Conservation (phyloP, 139 green algal species). For the Tetradesmus lagerheimii region DNA sequence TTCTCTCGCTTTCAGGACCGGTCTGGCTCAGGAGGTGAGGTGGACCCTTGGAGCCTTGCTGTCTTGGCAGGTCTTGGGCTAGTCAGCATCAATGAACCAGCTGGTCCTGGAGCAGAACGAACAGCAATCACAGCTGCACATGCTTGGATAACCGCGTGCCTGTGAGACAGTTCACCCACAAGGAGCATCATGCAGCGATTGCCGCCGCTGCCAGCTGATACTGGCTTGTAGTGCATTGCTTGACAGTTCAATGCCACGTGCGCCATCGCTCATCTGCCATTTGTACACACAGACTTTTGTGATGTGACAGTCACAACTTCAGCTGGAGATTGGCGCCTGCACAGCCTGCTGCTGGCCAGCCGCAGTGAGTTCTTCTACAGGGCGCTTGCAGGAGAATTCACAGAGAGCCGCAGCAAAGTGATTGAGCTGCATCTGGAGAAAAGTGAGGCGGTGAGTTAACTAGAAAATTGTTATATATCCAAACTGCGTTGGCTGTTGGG, state of each 20-base stretch:
- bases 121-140: neutral
- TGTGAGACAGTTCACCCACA: too few relatives aligned
- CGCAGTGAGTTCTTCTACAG: conserved; percentile 29
- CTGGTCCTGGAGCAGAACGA: neutral
- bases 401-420: conserved; percentile 26
- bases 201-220: neutral
- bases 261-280: neutral
- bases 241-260: too few relatives aligned
- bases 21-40: neutral
- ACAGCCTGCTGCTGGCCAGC: conserved; percentile 30
- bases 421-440: conserved; percentile 44
- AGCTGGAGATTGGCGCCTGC: conserved; percentile 26
- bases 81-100: neutral
- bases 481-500: neutral
- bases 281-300: neutral
- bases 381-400: conserved; percentile 2
- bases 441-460: neutral
- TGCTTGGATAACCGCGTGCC: neutral
- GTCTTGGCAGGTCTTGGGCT: too few relatives aligned
- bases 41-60: neutral
- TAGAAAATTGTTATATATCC: neutral
- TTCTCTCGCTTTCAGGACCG: conserved; percentile 18
- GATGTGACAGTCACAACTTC: conserved; percentile 26
- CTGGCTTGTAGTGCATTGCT: too few relatives aligned
- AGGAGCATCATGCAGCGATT: neutral